Evolutionary conservation across 2,329 filamentous ascomycete genomes (phyloP).

Genomic region (Colletotrichum tropicicola): DNA sequence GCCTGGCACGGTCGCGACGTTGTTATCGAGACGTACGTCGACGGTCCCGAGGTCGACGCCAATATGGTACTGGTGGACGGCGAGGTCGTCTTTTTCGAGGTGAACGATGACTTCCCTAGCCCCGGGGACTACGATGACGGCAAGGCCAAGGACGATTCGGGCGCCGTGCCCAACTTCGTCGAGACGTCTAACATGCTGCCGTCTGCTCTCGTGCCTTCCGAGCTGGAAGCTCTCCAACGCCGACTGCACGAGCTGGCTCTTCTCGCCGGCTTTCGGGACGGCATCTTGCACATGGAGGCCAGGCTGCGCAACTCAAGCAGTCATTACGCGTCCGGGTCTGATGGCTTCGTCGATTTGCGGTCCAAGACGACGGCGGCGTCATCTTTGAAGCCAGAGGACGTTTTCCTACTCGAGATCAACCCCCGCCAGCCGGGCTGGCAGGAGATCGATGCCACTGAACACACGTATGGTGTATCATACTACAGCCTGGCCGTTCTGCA

Average conservation of each 20-base stretch:
- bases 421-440: slow-evolving; percentile 38
- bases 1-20: slow-evolving; percentile 34
- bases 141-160: not conserved
- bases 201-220: slow-evolving; percentile 33
- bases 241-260: slow-evolving; percentile 32
- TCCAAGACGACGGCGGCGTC: not conserved
- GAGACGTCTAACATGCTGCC: slow-evolving; percentile 32
- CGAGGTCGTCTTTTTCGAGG: slow-evolving; percentile 48
- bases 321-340: slow-evolving; percentile 29
- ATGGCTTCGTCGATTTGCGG: slow-evolving; percentile 32
- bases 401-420: slow-evolving; percentile 41
- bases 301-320: slow-evolving; percentile 36
- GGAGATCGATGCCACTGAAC: slow-evolving; percentile 31
- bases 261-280: slow-evolving; percentile 35
- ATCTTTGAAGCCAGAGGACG: not conserved
- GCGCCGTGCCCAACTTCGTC: not conserved
- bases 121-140: not conserved
- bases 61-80: slow-evolving; percentile 49
- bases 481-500: slow-evolving; percentile 37
- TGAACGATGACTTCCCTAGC: slow-evolving; percentile 47
- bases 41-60: slow-evolving; percentile 51
- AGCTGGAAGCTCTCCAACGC: slow-evolving; percentile 32
- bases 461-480: slow-evolving; percentile 40
- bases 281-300: slow-evolving; percentile 41
- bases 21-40: slow-evolving; percentile 48